phyloP scores from a whole-genome alignment of 192 early-diverging fungal genomes.

The Linnemannia zychae region DNA sequence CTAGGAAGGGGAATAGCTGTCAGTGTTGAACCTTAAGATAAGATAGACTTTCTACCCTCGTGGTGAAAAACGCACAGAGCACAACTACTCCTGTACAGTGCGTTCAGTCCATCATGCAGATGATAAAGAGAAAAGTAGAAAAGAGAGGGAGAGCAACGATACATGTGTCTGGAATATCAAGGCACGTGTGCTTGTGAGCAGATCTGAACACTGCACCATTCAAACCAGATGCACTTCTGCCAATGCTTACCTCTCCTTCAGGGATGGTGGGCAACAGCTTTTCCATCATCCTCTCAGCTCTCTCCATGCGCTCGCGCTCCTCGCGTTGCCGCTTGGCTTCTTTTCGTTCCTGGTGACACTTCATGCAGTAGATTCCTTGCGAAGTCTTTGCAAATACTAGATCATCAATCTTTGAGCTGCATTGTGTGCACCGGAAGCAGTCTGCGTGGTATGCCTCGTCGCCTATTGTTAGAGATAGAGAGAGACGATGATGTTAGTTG shows the following conservation, averaged over 20 bases:
- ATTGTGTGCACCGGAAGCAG: conserved; percentile 84
- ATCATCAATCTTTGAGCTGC: conserved; percentile 80
- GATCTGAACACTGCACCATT: not conserved
- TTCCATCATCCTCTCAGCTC: conserved; percentile 31
- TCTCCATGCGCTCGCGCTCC: conserved; percentile 61
- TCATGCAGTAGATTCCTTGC: conserved; percentile 83
- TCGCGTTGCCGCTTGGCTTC: conserved; percentile 73
- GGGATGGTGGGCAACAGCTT: conserved; percentile 50
- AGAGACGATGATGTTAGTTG: not conserved
- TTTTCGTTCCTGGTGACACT: conserved; percentile 77
- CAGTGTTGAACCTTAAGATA: not conserved
- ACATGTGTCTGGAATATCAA: not conserved
- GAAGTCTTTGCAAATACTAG: conserved; percentile 85
- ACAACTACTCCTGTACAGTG: not conserved
- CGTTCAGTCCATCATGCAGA: not conserved
- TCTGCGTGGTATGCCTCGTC: conserved; percentile 86
- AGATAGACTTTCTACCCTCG: not conserved
- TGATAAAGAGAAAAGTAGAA: not conserved
- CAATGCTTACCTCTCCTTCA: conserved; percentile 36
- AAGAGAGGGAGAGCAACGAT: not conserved
- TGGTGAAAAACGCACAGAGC: not conserved
- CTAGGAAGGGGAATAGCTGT: not conserved
- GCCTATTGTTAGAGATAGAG: conserved; percentile 52
- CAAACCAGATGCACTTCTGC: not conserved
- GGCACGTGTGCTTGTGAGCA: not conserved